Evolutionary conservation across 164 flowering plant genomes (phyloP).

Genomic region (Macadamia integrifolia): DNA sequence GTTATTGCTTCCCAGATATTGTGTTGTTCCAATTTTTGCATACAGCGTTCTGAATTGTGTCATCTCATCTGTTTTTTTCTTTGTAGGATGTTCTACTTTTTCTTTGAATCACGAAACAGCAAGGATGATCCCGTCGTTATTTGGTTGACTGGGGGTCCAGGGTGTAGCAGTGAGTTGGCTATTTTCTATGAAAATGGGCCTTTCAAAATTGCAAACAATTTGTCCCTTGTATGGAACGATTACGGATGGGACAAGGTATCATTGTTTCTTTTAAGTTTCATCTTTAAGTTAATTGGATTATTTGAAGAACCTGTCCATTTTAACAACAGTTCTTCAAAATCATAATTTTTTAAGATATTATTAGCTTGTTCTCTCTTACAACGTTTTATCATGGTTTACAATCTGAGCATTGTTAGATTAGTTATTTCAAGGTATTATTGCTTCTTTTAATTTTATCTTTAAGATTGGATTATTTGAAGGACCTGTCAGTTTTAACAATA

Average conservation of each 20-base stretch:
- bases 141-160: conserved; percentile 52
- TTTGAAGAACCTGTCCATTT: background rate
- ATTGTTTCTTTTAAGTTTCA: background rate
- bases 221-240: conserved; percentile 34
- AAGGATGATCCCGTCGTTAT: conserved; percentile 35
- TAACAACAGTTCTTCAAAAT: background rate
- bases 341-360: background rate
- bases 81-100: conserved; percentile 42
- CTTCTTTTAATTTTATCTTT: background rate
- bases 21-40: background rate
- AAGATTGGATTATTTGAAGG: background rate
- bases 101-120: conserved; percentile 38
- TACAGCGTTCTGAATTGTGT: background rate
- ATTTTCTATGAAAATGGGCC: conserved; percentile 49
- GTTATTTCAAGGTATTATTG: conserved; percentile 10
- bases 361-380: background rate
- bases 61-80: conserved; percentile 5
- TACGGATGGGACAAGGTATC: conserved; percentile 46
- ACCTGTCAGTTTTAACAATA: background rate
- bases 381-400: background rate
- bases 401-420: too few relatives aligned
- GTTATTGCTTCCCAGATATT: background rate
- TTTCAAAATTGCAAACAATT: conserved; percentile 24
- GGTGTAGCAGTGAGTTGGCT: conserved; percentile 42
- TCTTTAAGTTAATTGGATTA: background rate